Evolutionary conservation across 1,284 basidiomycete genomes (phyloP), one percentile per base, ranked within the genome.

Genomic region (Heterobasidion occidentale): DNA sequence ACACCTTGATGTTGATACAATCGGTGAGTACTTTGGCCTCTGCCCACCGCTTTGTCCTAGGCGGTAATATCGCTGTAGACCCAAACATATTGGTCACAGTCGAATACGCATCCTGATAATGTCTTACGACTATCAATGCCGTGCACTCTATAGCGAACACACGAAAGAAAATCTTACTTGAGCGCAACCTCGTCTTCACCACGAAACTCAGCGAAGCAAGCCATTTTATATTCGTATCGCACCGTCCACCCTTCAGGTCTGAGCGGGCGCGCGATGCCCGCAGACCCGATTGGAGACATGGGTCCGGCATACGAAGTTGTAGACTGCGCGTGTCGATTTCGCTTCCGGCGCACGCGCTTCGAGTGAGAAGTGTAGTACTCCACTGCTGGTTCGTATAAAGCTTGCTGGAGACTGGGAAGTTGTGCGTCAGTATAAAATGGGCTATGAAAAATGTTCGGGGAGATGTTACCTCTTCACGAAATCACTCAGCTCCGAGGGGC

Each of bases 21-120:
- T 99, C 96, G 0, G 91, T 92, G 2, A 99, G 78, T 1, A 98
- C 96, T 67, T 97, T 98, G 1, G 94, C 96, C 71, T 99, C 96
- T 3, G 96, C 94, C 95, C 96, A 98, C 35, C 96, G 80, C 68
- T 98, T 98, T 0, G 95, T 98, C 3, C 95, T 81, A 4, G 96
- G 94, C 0, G 92, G 91, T 4, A 97, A 70, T 55, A 91, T 88
- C 0, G 84, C 84, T 3, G 90, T 90, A 3, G 91, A 92, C 1
- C 87, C 83, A 66, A 97, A 95, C 88, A 96, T 93, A 50, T 86
- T 83, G 36, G 86, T 75, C 12, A 97, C 74, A 53, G 82, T 86
- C 47, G 81, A 81, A 74, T 94, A 95, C 20, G 91, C 90, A 64
- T 95, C 92, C 69, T 95, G 92, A 65, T 94, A 95, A 67, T 96